Evolutionary conservation across 495 filamentous ascomycete genomes (phyloP).

Genomic region (Aspergillus bertholletiae): DNA sequence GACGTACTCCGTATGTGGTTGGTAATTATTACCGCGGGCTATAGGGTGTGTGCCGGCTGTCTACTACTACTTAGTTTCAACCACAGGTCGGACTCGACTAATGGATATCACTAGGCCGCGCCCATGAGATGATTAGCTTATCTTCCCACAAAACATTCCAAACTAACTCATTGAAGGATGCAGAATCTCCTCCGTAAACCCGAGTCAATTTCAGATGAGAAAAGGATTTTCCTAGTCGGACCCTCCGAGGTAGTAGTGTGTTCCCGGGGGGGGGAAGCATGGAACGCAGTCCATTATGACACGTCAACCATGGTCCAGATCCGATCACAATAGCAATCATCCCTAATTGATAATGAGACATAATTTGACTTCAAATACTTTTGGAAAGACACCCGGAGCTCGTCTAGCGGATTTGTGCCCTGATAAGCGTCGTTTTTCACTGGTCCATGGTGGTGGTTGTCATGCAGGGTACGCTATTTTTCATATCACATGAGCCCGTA

Average conservation of each 20-base stretch:
- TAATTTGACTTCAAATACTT: not conserved
- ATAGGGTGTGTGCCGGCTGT: not conserved
- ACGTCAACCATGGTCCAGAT: conserved; percentile 19
- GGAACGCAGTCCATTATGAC: conserved; percentile 11
- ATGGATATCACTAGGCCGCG: not conserved
- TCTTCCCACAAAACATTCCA: not conserved
- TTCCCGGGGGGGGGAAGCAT: not conserved
- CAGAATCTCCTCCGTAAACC: not conserved
- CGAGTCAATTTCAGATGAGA: not conserved
- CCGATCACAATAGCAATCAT: conserved; percentile 5
- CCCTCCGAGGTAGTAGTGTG: not conserved
- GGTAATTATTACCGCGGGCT: not conserved
- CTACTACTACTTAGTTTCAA: conserved; percentile 6
- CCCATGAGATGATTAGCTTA: not conserved
- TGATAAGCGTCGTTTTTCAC: not conserved
- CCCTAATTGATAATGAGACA: not conserved
- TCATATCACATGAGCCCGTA: conserved; percentile 6
- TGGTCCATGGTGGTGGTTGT: conserved; percentile 2
- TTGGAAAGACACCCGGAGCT: not conserved
- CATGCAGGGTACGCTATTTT: conserved; percentile 7
- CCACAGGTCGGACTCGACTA: not conserved
- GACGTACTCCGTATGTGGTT: no score
- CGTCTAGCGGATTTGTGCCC: not conserved
- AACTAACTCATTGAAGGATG: not conserved
- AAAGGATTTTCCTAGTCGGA: no score